A percentile compares a stretch with the other conserved stretches of the same genome.
phyloP scores from a whole-genome alignment of 495 filamentous ascomycete species.

The Thozetella sp. region DNA sequence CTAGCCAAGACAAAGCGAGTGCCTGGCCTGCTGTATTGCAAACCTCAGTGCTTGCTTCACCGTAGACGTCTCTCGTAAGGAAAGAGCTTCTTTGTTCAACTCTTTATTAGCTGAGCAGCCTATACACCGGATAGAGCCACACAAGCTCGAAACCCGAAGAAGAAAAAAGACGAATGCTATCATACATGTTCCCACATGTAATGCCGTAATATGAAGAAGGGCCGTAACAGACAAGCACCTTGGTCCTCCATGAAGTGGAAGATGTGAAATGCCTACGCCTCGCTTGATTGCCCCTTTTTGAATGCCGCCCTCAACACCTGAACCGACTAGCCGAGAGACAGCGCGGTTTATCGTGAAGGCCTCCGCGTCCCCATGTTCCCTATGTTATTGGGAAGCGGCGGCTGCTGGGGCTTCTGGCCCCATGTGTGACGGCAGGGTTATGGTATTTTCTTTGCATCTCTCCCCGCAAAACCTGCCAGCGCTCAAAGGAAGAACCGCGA shows the following conservation, averaged over 20 bases:
- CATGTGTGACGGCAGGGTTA: not conserved
- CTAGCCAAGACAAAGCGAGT: too few relatives aligned
- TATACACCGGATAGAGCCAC: not conserved
- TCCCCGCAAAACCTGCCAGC: not conserved
- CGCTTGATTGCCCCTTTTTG: not conserved
- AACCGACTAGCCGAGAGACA: not conserved
- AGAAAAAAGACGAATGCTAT: not conserved
- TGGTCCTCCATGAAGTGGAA: not conserved
- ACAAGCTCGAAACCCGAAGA: not conserved
- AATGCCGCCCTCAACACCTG: not conserved
- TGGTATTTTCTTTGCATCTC: slow-evolving; percentile 3
- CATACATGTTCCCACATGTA: not conserved
- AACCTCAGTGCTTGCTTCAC: too few relatives aligned
- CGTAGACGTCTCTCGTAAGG: too few relatives aligned
- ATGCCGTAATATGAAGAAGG: too few relatives aligned
- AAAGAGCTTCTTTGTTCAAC: too few relatives aligned
- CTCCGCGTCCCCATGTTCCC: too few relatives aligned
- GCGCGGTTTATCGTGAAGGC: too few relatives aligned
- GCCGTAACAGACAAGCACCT: not conserved
- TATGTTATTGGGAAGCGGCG: too few relatives aligned
- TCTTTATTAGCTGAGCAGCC: not conserved
- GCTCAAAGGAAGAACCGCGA: slow-evolving; percentile 69
- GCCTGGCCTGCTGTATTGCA: too few relatives aligned
- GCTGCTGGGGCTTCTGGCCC: not conserved
- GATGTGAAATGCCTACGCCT: not conserved